A percentile compares a stretch with the other conserved stretches of the same genome.
phyloP scores from a whole-genome alignment of 257 asterid genomes.

The Solanum sitiens region DNA sequence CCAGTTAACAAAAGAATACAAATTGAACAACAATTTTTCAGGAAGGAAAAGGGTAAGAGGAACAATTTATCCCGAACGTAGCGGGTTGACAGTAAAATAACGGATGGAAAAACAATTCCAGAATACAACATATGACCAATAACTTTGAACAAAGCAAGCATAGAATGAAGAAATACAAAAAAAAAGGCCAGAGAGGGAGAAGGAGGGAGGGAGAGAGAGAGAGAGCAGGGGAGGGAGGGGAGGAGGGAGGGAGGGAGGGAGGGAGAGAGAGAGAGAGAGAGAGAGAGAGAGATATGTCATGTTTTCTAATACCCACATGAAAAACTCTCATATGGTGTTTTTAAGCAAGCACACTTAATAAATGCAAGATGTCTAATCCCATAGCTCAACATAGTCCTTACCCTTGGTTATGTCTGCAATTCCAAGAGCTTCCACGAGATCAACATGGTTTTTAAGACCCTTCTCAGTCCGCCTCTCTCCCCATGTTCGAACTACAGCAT shows the following conservation, averaged over 20 bases:
- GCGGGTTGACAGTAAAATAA: background rate
- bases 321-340: background rate
- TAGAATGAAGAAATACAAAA: background rate
- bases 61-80: background rate
- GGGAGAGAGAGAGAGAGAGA: too few species aligned
- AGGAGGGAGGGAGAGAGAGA: too few species aligned
- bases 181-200: background rate
- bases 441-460: conserved; percentile 84
- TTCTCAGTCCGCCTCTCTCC: conserved; percentile 66
- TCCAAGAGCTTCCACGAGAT: conserved; percentile 94
- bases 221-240: background rate
- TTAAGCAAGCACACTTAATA: background rate
- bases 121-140: background rate
- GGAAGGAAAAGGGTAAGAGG: background rate
- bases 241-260: too few species aligned
- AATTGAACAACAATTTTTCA: background rate
- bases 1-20: background rate
- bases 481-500: conserved; percentile 63
- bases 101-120: background rate
- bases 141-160: background rate
- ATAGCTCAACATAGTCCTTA: conserved; percentile 6
- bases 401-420: conserved; percentile 73
- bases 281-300: too few species aligned
- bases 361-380: background rate
- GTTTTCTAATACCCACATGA: too few species aligned